Conservation (phyloP, 352 stramenopile genomes). For the Phytophthora nicotianae region DNA sequence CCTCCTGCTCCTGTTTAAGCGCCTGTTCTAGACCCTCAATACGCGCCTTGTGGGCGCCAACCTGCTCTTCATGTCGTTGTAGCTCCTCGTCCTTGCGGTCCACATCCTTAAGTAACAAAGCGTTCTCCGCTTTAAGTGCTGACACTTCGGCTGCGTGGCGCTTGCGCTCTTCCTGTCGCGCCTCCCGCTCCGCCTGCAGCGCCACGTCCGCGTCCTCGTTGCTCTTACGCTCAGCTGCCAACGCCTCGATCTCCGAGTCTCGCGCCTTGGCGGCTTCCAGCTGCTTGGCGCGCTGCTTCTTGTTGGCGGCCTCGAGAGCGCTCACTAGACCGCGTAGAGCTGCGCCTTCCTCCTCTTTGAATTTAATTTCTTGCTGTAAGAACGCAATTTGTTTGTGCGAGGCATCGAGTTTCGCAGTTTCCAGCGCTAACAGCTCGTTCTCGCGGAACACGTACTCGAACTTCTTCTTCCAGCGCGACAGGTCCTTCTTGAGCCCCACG, state of each 20-base stretch:
- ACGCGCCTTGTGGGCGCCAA: conserved; percentile 63
- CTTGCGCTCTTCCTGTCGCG: conserved; percentile 51
- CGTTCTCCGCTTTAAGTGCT: conserved; percentile 72
- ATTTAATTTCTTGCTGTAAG: conserved; percentile 86
- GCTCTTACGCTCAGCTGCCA: conserved; percentile 36
- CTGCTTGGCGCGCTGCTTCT: conserved; percentile 76
- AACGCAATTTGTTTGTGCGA: conserved; percentile 86
- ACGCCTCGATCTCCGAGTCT: conserved; percentile 29
- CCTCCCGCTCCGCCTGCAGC: conserved; percentile 33
- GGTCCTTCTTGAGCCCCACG: conserved; percentile 76
- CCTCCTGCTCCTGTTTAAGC: conserved; percentile 69
- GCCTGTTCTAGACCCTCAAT: conserved; percentile 62
- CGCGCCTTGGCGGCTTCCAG: conserved; percentile 54
- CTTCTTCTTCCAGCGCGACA: conserved; percentile 86
- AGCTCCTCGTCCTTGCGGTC: conserved; percentile 70
- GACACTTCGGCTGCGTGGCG: conserved; percentile 54
- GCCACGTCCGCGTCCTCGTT: conserved; percentile 50
- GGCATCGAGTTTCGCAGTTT: conserved; percentile 85
- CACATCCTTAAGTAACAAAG: conserved; percentile 74
- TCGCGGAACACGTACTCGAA: conserved; percentile 89
- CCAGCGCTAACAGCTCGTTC: conserved; percentile 84
- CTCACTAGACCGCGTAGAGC: conserved; percentile 76
- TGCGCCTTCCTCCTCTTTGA: conserved; percentile 81
- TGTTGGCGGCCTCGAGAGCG: conserved; percentile 78
- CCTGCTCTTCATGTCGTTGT: conserved; percentile 70